Percentiles rank a stretch among this genome's conserved stretches.
These are phyloP conservation scores for Hericium erinaceus DNA, from an alignment of 768 basidiomycete genomes.

Conservation along the genomic window DNA sequence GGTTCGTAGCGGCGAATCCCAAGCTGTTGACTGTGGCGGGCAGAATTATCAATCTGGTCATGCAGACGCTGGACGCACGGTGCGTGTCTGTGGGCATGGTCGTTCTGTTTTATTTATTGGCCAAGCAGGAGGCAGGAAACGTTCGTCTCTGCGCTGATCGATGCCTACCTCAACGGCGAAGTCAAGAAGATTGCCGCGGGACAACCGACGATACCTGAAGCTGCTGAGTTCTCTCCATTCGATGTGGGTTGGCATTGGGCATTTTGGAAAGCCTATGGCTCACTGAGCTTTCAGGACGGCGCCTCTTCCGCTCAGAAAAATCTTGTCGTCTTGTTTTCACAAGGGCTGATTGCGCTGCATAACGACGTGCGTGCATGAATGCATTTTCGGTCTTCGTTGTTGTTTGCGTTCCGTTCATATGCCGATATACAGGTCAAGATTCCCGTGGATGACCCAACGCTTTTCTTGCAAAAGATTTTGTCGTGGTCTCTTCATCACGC, in stretches of 20 bases:
- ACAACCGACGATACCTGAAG: conserved; percentile 37
- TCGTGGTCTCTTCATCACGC: conserved; percentile 47
- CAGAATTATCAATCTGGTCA: conserved; percentile 57
- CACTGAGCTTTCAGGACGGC: conserved; percentile 25
- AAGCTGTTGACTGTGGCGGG: conserved; percentile 55
- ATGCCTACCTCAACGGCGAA: conserved; percentile 47
- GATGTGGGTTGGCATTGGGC: conserved; percentile 30
- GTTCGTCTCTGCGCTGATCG: conserved; percentile 42
- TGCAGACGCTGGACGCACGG: conserved; percentile 55
- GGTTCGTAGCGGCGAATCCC: conserved; percentile 30
- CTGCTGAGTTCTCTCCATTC: conserved; percentile 38
- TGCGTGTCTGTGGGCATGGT: conserved; percentile 32
- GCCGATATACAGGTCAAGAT: conserved; percentile 34
- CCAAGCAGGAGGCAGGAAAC: conserved; percentile 51
- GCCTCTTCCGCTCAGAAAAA: conserved; percentile 47
- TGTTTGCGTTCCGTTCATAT: neutral
- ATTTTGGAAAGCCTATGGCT: neutral
- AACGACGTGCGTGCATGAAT: conserved; percentile 41
- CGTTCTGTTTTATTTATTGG: neutral
- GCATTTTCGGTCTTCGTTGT: neutral
- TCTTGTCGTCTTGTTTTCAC: conserved; percentile 56
- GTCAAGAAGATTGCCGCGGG: conserved; percentile 45
- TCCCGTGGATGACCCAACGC: conserved; percentile 37
- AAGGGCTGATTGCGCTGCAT: conserved; percentile 52
- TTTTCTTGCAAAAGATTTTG: conserved; percentile 46